phyloP scores from a whole-genome alignment of 73 alveolate genomes.

The Paramecium octaurelia region DNA sequence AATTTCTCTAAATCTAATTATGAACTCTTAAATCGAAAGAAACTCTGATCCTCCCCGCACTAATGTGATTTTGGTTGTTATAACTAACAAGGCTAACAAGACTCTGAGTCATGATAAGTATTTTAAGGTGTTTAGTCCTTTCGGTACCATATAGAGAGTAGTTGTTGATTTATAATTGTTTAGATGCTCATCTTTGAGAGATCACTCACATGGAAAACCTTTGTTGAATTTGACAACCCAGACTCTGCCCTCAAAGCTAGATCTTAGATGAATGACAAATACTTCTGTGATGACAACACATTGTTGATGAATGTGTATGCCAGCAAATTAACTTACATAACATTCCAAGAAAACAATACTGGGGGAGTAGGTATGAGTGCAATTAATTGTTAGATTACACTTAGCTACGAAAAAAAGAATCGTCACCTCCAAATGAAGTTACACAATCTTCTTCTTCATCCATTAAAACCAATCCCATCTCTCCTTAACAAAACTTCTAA shows the following conservation, averaged over 20 bases:
- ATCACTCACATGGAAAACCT: conserved; percentile 44
- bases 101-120: conserved; percentile 31
- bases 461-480: not conserved
- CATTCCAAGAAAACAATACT: conserved; percentile 34
- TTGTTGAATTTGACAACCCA: conserved; percentile 7
- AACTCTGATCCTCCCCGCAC: conserved; percentile 45
- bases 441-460: not conserved
- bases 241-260: conserved; percentile 27
- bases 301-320: conserved; percentile 27
- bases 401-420: not conserved
- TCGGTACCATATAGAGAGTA: conserved; percentile 38
- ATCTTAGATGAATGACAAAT: not conserved
- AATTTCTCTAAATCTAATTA: conserved; percentile 24
- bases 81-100: conserved; percentile 28
- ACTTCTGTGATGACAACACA: conserved; percentile 34
- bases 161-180: not conserved
- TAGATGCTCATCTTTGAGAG: conserved; percentile 50
- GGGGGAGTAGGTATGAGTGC: conserved; percentile 37
- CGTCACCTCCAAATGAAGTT: not conserved
- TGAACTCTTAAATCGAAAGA: conserved; percentile 18
- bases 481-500: conserved; percentile 18
- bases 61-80: conserved; percentile 15
- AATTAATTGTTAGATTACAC: not conserved
- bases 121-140: conserved; percentile 39
- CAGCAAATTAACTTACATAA: conserved; percentile 3